Base-by-base conservation (phyloP, 2,329 filamentous ascomycete species). In the Paecilomyces variotii region DNA sequence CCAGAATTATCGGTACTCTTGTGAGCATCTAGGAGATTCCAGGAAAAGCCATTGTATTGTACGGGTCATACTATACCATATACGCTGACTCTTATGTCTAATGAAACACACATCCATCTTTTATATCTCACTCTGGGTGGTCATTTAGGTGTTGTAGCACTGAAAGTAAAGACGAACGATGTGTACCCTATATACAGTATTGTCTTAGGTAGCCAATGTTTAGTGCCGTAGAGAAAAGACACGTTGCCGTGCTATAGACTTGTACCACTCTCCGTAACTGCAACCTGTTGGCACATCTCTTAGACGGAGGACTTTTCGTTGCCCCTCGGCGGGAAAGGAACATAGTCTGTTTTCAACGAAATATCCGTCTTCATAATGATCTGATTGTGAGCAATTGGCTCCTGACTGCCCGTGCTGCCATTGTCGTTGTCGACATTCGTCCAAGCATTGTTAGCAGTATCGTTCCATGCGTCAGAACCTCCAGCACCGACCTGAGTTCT, bases 341-440 rank as follows among this genome's bases (percentile, higher is more conserved):
- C 26, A 60, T 27, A 57, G 14, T 62, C 59, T 19, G 54, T 62
- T 45, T 51, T 30, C 45, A 62, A 51, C 19, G 53, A 56, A 34
- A 62, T 61, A 50, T 60, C 32, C 24, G 55, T 62, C 32, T 62
- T 62, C 61, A 61, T 59, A 55, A 62, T 53, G 27, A 62, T 61
- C 28, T 61, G 61, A 34, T 57, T 56, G 19, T 56, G 59, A 2
- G 55, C 59, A 39, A 62, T 61, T 10, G 53, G 45, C 27, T 62
- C 61, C 34, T 59, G 57, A 45, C 56, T 59, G 4, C 54, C 56
- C 30, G 50, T 56, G 27, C 60, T 56, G 54, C 59, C 28, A 26
- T 35, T 24, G 24, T 53, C 30, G 51, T 50, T 56, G 26, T 56
- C 57, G 30, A 59, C 27, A 6, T 32, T 45, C 3, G 27, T 56